A percentile compares a stretch with the other conserved stretches of the same genome.
Evolutionary conservation across 2,329 filamentous ascomycete species (phyloP).

Genomic region (Colletotrichum sp.): DNA sequence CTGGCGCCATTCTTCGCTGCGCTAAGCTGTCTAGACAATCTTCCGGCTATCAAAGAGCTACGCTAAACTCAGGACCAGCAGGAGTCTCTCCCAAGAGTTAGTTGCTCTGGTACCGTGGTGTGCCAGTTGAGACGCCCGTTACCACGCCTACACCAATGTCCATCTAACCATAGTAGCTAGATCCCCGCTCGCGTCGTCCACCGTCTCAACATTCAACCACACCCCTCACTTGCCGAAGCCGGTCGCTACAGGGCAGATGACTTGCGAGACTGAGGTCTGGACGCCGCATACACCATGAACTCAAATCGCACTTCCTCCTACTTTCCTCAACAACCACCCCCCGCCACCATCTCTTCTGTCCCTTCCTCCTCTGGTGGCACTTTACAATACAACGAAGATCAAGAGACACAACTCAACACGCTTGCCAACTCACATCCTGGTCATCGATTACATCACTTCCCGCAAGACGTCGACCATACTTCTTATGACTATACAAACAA

Average conservation of each 20-base stretch:
- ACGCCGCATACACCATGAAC: not conserved
- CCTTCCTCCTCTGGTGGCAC: not conserved
- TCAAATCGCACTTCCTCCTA: conserved; percentile 15
- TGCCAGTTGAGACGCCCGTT: not conserved
- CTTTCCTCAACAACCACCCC: conserved; percentile 13
- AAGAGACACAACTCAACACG: conserved; percentile 23
- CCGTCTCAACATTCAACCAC: not conserved
- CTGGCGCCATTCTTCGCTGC: not conserved
- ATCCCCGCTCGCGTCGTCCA: conserved; percentile 12
- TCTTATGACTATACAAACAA: not conserved
- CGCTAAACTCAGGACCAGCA: not conserved
- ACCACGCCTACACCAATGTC: not conserved
- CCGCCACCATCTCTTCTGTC: not conserved
- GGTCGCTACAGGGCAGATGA: not conserved
- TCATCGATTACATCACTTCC: not conserved
- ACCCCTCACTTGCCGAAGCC: not conserved
- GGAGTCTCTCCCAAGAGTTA: not conserved
- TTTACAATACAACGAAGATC: conserved; percentile 1
- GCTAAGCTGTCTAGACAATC: not conserved
- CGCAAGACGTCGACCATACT: not conserved
- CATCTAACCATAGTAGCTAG: conserved; percentile 5
- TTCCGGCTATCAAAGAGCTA: not conserved
- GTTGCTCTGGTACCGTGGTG: not conserved
- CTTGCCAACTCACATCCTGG: conserved; percentile 21
- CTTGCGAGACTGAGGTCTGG: not conserved